Conservation (phyloP, 805 yeast genomes). For the Wickerhamomyces rabaulensis region DNA sequence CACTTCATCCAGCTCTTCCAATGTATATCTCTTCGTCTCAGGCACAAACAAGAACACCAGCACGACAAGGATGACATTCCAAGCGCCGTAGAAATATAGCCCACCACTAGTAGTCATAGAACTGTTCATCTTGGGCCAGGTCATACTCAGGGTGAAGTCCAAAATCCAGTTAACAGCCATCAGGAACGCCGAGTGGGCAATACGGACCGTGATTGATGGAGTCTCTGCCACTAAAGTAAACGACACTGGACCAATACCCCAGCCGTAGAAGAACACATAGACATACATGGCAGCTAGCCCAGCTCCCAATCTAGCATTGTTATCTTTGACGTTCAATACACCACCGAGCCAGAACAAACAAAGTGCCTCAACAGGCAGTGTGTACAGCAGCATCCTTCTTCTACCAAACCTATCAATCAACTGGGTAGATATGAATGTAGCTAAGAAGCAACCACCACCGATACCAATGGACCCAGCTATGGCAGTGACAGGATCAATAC, state of each 20-base stretch:
- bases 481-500: constrained; percentile 37
- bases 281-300: constrained; percentile 42
- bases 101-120: constrained; percentile 46
- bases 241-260: constrained; percentile 53
- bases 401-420: constrained; percentile 48
- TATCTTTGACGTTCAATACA: constrained; percentile 35
- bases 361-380: constrained; percentile 56
- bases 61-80: constrained; percentile 43
- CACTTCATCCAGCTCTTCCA: constrained; percentile 74
- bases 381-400: constrained; percentile 44
- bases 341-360: constrained; percentile 48
- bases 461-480: constrained; percentile 46
- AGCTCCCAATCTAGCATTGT: constrained; percentile 36
- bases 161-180: constrained; percentile 40
- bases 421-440: constrained; percentile 44
- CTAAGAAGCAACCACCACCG: constrained; percentile 39
- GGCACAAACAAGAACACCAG: constrained; percentile 42
- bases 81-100: constrained; percentile 47
- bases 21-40: constrained; percentile 65
- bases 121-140: constrained; percentile 44
- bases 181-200: constrained; percentile 45
- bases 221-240: constrained; percentile 51
- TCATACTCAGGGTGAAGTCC: constrained; percentile 46
- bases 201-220: constrained; percentile 45
- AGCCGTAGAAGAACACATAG: constrained; percentile 40